A percentile compares a stretch with the other conserved stretches of the same genome.
Evolutionary conservation across 1,139 yeast species (phyloP).

Genomic region (Hyphopichia wangnamkhiaoensis): DNA sequence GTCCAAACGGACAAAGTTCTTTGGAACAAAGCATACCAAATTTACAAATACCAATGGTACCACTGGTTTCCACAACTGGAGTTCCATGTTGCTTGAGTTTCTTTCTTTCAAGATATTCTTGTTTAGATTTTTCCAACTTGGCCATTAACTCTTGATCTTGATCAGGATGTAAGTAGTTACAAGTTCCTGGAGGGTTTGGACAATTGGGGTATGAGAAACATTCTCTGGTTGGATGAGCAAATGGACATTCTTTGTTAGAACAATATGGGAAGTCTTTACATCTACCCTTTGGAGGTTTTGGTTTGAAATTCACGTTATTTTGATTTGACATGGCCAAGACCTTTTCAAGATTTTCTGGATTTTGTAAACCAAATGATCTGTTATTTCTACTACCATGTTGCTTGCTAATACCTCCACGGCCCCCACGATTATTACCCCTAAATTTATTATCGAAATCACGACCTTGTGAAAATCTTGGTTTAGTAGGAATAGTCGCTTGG

Average conservation of each 20-base stretch:
- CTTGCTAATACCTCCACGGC: constrained; percentile 12
- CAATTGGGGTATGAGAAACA: constrained; percentile 83
- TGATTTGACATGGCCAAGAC: constrained; percentile 37
- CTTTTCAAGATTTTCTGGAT: constrained; percentile 41
- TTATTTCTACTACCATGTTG: constrained; percentile 13
- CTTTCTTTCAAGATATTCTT: constrained; percentile 48
- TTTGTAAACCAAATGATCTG: constrained; percentile 35
- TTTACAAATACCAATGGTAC: constrained; percentile 63
- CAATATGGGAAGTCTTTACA: constrained; percentile 83
- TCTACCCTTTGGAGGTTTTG: constrained; percentile 58
- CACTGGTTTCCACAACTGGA: constrained; percentile 26
- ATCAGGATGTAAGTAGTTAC: constrained; percentile 80
- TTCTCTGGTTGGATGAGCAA: constrained; percentile 75
- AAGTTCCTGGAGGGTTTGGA: constrained; percentile 77
- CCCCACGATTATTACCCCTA: constrained; percentile 8
- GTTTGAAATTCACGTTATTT: constrained; percentile 23
- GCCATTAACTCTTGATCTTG: constrained; percentile 75
- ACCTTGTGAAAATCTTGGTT: constrained; percentile 16
- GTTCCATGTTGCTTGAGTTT: constrained; percentile 27
- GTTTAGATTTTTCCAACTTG: constrained; percentile 60
- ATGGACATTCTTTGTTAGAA: constrained; percentile 62
- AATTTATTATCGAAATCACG: constrained; percentile 6
- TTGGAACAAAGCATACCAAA: constrained; percentile 75
- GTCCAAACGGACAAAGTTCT: constrained; percentile 83
- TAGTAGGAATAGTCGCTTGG: constrained; percentile 15